Base-by-base conservation (phyloP, 257 asterid genomes). In the Mentha longifolia region DNA sequence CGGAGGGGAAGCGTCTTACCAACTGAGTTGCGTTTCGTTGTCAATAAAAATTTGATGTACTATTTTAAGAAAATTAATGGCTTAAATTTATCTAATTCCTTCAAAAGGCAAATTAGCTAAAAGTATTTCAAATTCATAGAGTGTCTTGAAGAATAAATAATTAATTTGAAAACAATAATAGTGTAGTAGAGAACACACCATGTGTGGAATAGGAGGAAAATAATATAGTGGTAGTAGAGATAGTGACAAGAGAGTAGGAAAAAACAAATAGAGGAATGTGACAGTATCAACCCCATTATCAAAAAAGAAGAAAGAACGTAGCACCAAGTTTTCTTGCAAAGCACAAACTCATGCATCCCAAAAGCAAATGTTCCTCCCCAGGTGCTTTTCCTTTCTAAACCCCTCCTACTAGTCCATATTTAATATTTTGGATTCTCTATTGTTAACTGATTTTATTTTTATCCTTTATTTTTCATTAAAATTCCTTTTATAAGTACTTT, bases 351-450 rank as follows among this genome's bases (percentile, higher is more conserved):
- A 67, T 20, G 63, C 70, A 78, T 78, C 77, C 49, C 71, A 54
- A 78, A 83, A 79, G 80, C 78, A 66, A 15, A 66, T 75, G 74
- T 74, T 77, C 87, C 76, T 68, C 58, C 77, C 73, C 79, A 68
- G 81, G 83, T 77, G 85, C 85, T 57, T 75, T 68, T 80, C 12
- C 76, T 39, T 73, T 60, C 52, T 11, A 13, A 16, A 10, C 10
- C 56, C 22, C 70, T 30, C 47, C 51, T 3, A 14, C 35, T 37
- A 41, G 52, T 11, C 56, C 33, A 5, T 3, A 33, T n/a, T n/a
- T n/a, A n/a, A n/a, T n/a, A n/a, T 31, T 28, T 28, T 31, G 9
- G 9, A 61, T 61, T 61, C 16, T 61, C 16, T 37, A 1, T 39
- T 39, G 11, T 9, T 10, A 19, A 39, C 5, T n/a, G n/a, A n/a